A percentile compares a stretch with the other conserved stretches of the same genome.
These are phyloP conservation scores for Pyrenopolyporus hunteri DNA, from an alignment of 495 filamentous ascomycete genomes.

Conservation along the genomic window DNA sequence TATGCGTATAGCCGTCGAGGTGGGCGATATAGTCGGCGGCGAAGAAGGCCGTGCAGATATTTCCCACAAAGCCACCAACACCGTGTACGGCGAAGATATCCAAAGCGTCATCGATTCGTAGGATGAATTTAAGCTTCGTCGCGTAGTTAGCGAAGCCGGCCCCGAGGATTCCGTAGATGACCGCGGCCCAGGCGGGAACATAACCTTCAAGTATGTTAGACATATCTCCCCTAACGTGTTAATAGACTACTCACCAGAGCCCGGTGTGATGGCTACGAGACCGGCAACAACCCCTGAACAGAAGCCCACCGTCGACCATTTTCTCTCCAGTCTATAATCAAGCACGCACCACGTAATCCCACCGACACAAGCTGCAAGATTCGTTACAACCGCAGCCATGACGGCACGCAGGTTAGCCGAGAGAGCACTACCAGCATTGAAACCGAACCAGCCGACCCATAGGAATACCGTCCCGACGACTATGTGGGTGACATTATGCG, in stretches of 20 bases:
- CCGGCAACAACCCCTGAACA: conserved; percentile 94
- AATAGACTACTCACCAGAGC: conserved; percentile 58
- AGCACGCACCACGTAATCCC: conserved; percentile 95
- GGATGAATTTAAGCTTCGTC: conserved; percentile 92
- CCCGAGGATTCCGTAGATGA: conserved; percentile 85
- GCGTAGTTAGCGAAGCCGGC: conserved; percentile 90
- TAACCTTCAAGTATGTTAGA: conserved; percentile 58
- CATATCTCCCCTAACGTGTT: neutral
- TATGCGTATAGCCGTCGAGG: conserved; percentile 76
- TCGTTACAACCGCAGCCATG: conserved; percentile 76
- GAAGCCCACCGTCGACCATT: conserved; percentile 97
- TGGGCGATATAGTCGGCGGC: conserved; percentile 90
- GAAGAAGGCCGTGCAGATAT: conserved; percentile 88
- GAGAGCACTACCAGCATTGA: conserved; percentile 94
- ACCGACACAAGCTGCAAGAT: conserved; percentile 80
- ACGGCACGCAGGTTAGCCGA: conserved; percentile 86
- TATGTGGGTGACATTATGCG: conserved; percentile 97
- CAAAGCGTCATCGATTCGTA: conserved; percentile 85
- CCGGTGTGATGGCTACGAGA: conserved; percentile 91
- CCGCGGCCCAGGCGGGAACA: conserved; percentile 91
- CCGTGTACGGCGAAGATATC: conserved; percentile 95
- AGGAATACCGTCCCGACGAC: conserved; percentile 97
- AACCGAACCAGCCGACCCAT: conserved; percentile 99
- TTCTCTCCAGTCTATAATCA: conserved; percentile 90
- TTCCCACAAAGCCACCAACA: conserved; percentile 87